Conservation (phyloP, 75 land plant genomes). For the Pinus tabuliformis region DNA sequence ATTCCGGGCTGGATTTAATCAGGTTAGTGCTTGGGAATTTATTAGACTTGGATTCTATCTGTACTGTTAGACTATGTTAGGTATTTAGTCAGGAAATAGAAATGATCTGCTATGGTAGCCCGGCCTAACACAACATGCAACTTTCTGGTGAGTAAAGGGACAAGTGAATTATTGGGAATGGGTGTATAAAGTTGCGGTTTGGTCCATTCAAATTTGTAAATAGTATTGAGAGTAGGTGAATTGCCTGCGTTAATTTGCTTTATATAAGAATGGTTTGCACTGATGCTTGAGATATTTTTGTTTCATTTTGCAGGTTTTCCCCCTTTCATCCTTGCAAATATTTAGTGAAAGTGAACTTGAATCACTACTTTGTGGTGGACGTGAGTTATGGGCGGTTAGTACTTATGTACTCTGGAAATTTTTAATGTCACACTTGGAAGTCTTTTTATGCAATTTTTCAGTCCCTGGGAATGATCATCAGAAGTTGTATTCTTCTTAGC, state of each 20-base stretch:
- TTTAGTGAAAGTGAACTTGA: slow-evolving; percentile 71
- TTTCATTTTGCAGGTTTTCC: slow-evolving; percentile 55
- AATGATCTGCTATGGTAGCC: background rate
- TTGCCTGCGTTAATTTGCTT: background rate
- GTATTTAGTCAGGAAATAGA: background rate
- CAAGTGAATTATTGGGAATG: background rate
- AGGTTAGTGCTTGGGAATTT: slow-evolving; percentile 67
- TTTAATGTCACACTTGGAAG: slow-evolving; percentile 7
- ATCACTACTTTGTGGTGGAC: slow-evolving; percentile 63
- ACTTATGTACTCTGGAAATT: background rate
- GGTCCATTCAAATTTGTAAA: background rate
- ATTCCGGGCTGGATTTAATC: slow-evolving; percentile 66
- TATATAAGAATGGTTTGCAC: background rate
- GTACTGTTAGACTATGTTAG: slow-evolving; percentile 17
- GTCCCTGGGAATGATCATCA: background rate
- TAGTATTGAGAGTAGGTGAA: background rate
- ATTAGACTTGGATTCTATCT: slow-evolving; percentile 59
- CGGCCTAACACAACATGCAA: background rate
- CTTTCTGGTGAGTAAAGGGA: background rate
- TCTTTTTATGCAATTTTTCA: slow-evolving; percentile 4
- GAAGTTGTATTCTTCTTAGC: slow-evolving; percentile 25
- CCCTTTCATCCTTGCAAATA: slow-evolving; percentile 41
- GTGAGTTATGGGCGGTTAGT: slow-evolving; percentile 67
- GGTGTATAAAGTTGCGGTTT: background rate
- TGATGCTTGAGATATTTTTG: slow-evolving; percentile 1